phyloP scores from a whole-genome alignment of 106 monocot genomes.

The Apostasia ramifera region DNA sequence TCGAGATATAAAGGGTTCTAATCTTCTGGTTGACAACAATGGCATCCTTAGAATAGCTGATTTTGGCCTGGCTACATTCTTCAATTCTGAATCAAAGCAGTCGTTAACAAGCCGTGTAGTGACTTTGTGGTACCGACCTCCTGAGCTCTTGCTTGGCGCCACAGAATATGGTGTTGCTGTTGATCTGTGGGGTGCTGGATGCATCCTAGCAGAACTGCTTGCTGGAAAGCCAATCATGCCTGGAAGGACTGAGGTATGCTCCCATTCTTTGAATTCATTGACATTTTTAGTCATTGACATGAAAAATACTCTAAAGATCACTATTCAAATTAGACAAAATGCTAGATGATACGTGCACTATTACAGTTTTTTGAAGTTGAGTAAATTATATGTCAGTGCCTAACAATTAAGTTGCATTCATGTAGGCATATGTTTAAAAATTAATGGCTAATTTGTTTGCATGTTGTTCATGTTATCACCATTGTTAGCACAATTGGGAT shows the following conservation, averaged over 20 bases:
- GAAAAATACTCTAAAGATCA: background rate
- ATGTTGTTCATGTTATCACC: too few species aligned
- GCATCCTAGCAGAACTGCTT: slow-evolving; percentile 82
- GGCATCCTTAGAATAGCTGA: slow-evolving; percentile 74
- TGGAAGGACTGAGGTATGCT: slow-evolving; percentile 76
- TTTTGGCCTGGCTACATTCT: slow-evolving; percentile 64
- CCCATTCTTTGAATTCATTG: background rate
- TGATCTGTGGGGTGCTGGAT: slow-evolving; percentile 85
- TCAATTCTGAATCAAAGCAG: slow-evolving; percentile 40
- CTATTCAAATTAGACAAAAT: too few species aligned
- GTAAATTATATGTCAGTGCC: too few species aligned
- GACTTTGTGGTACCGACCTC: slow-evolving; percentile 85
- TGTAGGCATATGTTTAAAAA: too few species aligned
- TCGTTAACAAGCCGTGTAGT: slow-evolving; percentile 77
- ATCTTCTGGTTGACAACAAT: slow-evolving; percentile 62
- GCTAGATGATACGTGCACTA: too few species aligned
- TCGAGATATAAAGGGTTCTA: slow-evolving; percentile 87
- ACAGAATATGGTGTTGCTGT: slow-evolving; percentile 62
- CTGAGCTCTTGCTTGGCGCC: slow-evolving; percentile 78
- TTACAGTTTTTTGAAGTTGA: too few species aligned
- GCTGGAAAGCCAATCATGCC: slow-evolving; percentile 80
- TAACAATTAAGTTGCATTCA: too few species aligned
- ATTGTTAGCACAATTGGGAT: too few species aligned
- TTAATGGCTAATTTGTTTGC: too few species aligned
- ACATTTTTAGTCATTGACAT: background rate